phyloP scores from a whole-genome alignment of 2,329 filamentous ascomycete genomes.

The Ceratocystis huliohia region DNA sequence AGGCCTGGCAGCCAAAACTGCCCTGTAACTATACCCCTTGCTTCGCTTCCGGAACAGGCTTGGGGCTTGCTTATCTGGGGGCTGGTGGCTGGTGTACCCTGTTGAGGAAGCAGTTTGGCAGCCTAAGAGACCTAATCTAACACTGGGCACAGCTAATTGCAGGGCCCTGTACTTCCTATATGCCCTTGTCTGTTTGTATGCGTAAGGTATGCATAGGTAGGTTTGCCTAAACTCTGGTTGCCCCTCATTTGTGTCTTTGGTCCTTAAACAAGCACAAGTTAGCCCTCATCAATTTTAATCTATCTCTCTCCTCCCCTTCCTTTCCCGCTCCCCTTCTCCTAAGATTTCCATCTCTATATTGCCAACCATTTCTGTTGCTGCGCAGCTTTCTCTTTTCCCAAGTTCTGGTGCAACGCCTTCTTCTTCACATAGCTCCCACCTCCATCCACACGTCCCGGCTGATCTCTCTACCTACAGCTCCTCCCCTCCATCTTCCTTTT shows the following conservation, averaged over 20 bases:
- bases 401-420: not conserved
- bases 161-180: not conserved
- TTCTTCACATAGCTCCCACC: not conserved
- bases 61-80: not conserved
- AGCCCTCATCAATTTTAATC: not conserved
- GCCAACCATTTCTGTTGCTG: too few species aligned
- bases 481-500: not conserved
- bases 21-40: not conserved
- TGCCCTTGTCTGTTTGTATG: not conserved
- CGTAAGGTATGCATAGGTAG: not conserved
- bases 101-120: not conserved
- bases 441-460: not conserved
- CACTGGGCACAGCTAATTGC: not conserved
- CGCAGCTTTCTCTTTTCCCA: too few species aligned
- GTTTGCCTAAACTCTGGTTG: not conserved
- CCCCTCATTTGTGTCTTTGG: not conserved
- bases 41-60: slow-evolving; percentile 8
- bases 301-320: not conserved
- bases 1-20: not conserved
- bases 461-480: not conserved
- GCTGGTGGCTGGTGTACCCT: not conserved
- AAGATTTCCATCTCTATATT: not conserved
- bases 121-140: not conserved
- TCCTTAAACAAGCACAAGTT: not conserved
- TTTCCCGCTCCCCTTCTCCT: not conserved